Conservation (phyloP, 2,329 filamentous ascomycete genomes). For the Phialophora chinensis region DNA sequence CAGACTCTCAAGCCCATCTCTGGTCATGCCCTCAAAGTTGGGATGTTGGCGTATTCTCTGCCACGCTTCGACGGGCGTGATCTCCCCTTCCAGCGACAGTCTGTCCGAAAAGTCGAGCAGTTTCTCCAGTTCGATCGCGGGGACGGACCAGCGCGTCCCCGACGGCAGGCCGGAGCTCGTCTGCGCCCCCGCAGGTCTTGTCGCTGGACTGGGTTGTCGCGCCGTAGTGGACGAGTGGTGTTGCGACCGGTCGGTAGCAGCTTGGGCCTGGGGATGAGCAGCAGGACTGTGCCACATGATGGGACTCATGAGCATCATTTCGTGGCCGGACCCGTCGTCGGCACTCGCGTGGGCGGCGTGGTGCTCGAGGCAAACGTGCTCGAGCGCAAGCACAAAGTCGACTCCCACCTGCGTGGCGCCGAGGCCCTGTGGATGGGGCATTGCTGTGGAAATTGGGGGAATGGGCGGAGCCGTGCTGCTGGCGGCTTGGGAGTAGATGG, state of each 20-base stretch:
- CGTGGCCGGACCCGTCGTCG: conserved; percentile 40
- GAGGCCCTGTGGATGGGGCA: conserved; percentile 41
- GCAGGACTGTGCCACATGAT: conserved; percentile 40
- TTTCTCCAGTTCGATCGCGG: conserved; percentile 41
- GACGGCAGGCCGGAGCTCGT: conserved; percentile 23
- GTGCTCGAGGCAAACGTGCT: conserved; percentile 42
- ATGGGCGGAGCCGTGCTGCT: background rate
- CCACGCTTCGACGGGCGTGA: conserved; percentile 52
- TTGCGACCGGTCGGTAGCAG: background rate
- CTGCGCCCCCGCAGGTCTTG: conserved; percentile 2
- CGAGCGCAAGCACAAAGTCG: conserved; percentile 44
- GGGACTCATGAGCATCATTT: conserved; percentile 42
- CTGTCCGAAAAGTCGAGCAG: conserved; percentile 40
- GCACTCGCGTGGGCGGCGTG: conserved; percentile 26
- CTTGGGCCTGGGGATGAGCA: background rate
- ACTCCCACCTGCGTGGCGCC: conserved; percentile 42
- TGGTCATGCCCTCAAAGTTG: conserved; percentile 43
- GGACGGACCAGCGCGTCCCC: conserved; percentile 40
- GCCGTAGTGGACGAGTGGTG: background rate
- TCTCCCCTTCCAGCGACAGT: conserved; percentile 43
- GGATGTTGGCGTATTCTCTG: conserved; percentile 45
- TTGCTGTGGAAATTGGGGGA: conserved; percentile 5
- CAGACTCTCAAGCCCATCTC: conserved; percentile 41
- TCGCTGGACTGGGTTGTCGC: conserved; percentile 1
- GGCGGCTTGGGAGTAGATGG: conserved; percentile 18